phyloP scores from a whole-genome alignment of 225 moss, liverwort and hornwort genomes.

The Lunularia cruciata region DNA sequence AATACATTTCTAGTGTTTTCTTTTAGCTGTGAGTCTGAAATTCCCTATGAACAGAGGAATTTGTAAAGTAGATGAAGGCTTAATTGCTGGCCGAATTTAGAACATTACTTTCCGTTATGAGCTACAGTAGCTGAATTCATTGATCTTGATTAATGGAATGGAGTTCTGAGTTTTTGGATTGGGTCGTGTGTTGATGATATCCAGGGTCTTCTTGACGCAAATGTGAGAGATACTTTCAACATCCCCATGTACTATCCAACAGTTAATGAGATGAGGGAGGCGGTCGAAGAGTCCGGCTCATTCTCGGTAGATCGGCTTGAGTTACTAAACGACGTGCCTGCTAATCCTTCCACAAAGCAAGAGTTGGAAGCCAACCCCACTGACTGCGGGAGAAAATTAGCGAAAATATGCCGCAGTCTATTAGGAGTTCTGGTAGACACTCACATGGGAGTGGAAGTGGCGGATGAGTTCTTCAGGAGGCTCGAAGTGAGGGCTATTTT shows the following conservation, averaged over 20 bases:
- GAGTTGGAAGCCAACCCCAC: constrained; percentile 47
- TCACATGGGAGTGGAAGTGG: constrained; percentile 60
- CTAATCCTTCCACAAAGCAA: constrained; percentile 45
- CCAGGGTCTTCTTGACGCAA: constrained; percentile 48
- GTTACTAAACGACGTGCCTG: constrained; percentile 44
- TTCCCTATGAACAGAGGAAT: no score
- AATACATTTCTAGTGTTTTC: no score
- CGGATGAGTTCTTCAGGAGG: constrained; percentile 52
- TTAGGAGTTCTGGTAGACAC: constrained; percentile 59
- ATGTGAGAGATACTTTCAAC: constrained; percentile 63
- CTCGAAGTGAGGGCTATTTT: constrained; percentile 41
- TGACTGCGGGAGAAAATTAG: constrained; percentile 63
- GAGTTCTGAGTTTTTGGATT: no score
- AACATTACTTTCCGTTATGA: no score
- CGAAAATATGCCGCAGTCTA: constrained; percentile 61
- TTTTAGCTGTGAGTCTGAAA: no score
- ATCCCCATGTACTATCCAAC: constrained; percentile 60
- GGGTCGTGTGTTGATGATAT: not conserved
- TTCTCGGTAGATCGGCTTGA: constrained; percentile 54
- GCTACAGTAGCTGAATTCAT: no score
- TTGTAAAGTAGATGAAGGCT: no score
- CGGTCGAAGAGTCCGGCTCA: constrained; percentile 28
- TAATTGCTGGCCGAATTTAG: no score
- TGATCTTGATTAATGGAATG: no score
- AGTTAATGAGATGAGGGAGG: constrained; percentile 53